These are phyloP conservation scores for Podospora tetraspora DNA, from an alignment of 495 filamentous ascomycete genomes.

Conservation along the genomic window DNA sequence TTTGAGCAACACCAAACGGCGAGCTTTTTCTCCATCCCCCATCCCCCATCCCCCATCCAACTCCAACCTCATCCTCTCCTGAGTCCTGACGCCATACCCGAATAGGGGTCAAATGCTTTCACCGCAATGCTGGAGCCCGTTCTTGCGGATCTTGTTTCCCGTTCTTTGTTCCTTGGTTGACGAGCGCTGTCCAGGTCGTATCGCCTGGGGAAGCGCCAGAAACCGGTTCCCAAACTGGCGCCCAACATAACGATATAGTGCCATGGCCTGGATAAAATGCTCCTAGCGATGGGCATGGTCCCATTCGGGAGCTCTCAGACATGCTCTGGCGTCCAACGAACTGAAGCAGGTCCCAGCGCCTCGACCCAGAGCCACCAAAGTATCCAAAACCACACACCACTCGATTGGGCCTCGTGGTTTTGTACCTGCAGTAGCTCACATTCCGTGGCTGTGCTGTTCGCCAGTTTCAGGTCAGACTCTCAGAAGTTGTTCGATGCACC, in stretches of 20 bases:
- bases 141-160: neutral
- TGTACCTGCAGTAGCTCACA: slow-evolving; percentile 23
- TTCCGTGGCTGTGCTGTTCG: slow-evolving; percentile 16
- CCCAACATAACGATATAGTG: neutral
- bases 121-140: neutral
- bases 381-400: neutral
- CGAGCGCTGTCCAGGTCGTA: neutral
- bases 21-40: neutral
- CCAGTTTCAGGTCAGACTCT: slow-evolving; percentile 14
- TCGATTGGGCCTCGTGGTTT: slow-evolving; percentile 13
- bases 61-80: neutral
- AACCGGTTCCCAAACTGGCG: neutral
- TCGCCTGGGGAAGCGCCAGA: neutral
- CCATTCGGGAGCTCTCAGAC: neutral
- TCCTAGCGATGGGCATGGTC: neutral
- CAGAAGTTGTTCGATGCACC: slow-evolving; percentile 1
- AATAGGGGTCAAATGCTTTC: neutral
- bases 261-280: neutral
- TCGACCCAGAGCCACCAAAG: neutral
- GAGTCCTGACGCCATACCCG: neutral
- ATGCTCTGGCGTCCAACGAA: neutral
- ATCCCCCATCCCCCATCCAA: too few relatives aligned
- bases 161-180: neutral
- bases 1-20: neutral
- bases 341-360: neutral